Evolutionary conservation across 768 basidiomycete species (phyloP), one percentile per base, ranked within the genome.

Genomic region (Chiua virens): DNA sequence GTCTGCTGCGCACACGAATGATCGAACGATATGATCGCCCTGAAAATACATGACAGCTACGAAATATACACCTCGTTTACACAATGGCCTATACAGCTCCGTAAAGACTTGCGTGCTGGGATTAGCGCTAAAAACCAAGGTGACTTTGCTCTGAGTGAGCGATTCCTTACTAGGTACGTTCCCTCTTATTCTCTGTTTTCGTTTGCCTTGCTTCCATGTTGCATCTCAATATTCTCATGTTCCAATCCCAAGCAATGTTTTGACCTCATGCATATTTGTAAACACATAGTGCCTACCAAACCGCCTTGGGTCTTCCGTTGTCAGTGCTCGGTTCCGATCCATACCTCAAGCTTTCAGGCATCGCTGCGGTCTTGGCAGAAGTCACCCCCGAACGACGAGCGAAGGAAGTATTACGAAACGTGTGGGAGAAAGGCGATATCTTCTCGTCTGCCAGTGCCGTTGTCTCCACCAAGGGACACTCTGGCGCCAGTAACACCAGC

Each of bases 321-420:
- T 63, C 67, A 1, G 56, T 41, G 18, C 67, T 79, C 44, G 56
- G 67, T 0, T 52, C 74, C 3, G 71, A 79, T 18, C 82, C 86
- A 0, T 76, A 83, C 49, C 75, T 88, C 49, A 89, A 88, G 64
- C 70, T 80, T 1, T 81, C 85, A 0, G 87, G 87, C 4, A 79
- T 89, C 13, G 86, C 80, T 2, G 76, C 85, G 23, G 70, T 77
- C 4, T 72, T 88, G 41, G 83, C 79, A 3, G 81, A 80, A 44
- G 75, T 85, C 1, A 64, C 74, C 15, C 64, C 63, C 3, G 55
- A 53, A 30, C 58, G 43, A 50, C 63, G 44, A 51, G 71, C 62
- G 49, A 68, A 49, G 52, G 66, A 55, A 3, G 56, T 53, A 3
- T 39, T 74, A 28, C 59, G 38, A 23, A 54, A 47, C 42, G 56